phyloP scores from a whole-genome alignment of 345 rosid species.

The Eutrema yunnanense region DNA sequence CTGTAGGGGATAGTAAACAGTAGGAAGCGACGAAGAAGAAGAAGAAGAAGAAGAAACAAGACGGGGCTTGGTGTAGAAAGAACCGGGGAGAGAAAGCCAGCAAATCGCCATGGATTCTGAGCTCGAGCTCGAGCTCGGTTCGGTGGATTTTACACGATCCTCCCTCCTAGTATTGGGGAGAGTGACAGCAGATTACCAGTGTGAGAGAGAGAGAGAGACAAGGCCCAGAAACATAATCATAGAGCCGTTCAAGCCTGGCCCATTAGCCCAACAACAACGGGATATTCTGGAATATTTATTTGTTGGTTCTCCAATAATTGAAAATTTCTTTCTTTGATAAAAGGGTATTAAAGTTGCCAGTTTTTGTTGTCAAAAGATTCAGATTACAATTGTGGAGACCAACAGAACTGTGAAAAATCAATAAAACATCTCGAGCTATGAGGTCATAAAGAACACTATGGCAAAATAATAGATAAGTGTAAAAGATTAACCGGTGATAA shows the following conservation, averaged over 20 bases:
- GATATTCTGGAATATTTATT: not conserved
- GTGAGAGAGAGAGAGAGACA: not conserved
- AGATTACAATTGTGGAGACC: too few species aligned
- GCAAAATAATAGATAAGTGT: not conserved
- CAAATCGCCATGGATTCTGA: constrained; percentile 14
- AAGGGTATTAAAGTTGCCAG: too few species aligned
- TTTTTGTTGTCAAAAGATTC: not conserved
- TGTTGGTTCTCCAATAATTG: not conserved
- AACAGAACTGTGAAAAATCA: not conserved
- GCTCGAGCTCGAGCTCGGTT: constrained; percentile 3
- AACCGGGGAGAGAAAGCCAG: constrained; percentile 7
- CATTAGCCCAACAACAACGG: not conserved
- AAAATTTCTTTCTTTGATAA: too few species aligned
- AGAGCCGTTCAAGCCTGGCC: not conserved
- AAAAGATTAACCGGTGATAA: constrained; percentile 49
- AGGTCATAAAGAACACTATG: too few species aligned
- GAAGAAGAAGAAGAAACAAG: not conserved
- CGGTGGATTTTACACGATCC: not conserved
- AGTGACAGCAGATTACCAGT: not conserved
- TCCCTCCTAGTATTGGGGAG: constrained; percentile 3
- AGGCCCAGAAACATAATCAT: not conserved
- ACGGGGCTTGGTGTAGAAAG: constrained; percentile 9
- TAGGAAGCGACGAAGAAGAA: not conserved
- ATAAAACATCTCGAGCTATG: too few species aligned
- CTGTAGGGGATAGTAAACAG: not conserved